Evolutionary conservation across 1,284 basidiomycete genomes (phyloP).

Genomic region (Lignosus rhinocerotis): DNA sequence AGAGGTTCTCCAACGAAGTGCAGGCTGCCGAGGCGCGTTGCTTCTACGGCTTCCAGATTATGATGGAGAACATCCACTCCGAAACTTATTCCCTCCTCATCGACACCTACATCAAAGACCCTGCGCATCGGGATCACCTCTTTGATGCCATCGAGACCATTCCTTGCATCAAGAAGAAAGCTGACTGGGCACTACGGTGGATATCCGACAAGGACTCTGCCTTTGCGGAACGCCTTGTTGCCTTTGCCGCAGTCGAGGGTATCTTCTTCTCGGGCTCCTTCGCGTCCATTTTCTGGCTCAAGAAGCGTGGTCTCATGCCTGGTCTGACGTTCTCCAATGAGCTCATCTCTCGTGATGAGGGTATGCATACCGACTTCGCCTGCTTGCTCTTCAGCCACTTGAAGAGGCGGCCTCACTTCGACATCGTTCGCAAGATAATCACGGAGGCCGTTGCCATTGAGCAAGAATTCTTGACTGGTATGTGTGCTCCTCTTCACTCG

Average conservation of each 20-base stretch:
- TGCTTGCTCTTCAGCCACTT: conserved; percentile 93
- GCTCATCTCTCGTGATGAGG: conserved; percentile 96
- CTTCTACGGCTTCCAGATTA: conserved; percentile 99
- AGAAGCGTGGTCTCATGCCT: conserved; percentile 98
- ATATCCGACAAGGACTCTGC: conserved; percentile 83
- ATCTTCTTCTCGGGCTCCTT: conserved; percentile 98
- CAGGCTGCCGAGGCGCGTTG: conserved; percentile 95
- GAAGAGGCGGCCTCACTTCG: conserved; percentile 76
- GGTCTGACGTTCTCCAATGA: conserved; percentile 97
- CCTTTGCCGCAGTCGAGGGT: conserved; percentile 98
- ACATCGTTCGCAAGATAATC: conserved; percentile 71
- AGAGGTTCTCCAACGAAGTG: conserved; percentile 94
- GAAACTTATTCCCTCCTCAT: conserved; percentile 98
- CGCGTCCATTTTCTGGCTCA: conserved; percentile 97
- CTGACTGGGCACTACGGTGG: conserved; percentile 94
- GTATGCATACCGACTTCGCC: conserved; percentile 98
- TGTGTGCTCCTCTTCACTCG: conserved; percentile 5
- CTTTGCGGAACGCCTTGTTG: conserved; percentile 91
- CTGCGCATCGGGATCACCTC: conserved; percentile 80
- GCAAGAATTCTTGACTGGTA: conserved; percentile 64
- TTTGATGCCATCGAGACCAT: conserved; percentile 96
- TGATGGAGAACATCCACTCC: conserved; percentile 99
- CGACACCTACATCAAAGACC: conserved; percentile 96
- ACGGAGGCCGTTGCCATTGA: conserved; percentile 69
- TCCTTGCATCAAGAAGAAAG: conserved; percentile 90